These are phyloP conservation scores for Schizochytrium sp. DNA, from an alignment of 108 stramenopile genomes.

Conservation along the genomic window DNA sequence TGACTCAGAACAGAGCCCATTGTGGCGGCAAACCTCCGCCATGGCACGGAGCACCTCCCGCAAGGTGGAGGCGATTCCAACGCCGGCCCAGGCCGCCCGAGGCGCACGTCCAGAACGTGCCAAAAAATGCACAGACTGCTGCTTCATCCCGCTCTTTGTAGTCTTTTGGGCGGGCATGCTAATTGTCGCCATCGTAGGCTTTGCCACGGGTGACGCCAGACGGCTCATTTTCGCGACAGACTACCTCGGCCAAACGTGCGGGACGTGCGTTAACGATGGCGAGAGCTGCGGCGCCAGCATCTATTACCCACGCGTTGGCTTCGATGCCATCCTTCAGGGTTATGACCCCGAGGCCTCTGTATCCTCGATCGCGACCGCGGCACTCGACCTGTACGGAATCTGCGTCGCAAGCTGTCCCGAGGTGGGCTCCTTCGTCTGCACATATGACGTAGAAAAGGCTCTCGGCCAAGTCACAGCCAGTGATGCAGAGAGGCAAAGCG, in stretches of 20 bases:
- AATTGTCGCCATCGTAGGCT: background rate
- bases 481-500: background rate
- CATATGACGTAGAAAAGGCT: background rate
- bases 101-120: background rate
- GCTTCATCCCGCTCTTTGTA: background rate
- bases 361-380: background rate
- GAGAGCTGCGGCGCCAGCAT: background rate
- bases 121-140: background rate
- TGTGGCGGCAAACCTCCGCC: too few relatives aligned
- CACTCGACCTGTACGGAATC: background rate
- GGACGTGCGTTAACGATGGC: background rate
- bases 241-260: slow-evolving; percentile 5
- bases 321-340: background rate
- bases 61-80: too few relatives aligned
- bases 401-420: background rate
- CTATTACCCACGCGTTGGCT: background rate
- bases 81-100: too few relatives aligned
- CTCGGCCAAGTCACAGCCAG: background rate
- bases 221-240: background rate
- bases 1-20: too few relatives aligned
- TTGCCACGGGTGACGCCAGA: background rate
- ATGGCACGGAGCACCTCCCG: too few relatives aligned
- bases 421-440: background rate
- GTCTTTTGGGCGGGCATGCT: background rate
- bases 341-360: background rate